Conservation (phyloP, 257 asterid species). For the Penstemon davidsonii region DNA sequence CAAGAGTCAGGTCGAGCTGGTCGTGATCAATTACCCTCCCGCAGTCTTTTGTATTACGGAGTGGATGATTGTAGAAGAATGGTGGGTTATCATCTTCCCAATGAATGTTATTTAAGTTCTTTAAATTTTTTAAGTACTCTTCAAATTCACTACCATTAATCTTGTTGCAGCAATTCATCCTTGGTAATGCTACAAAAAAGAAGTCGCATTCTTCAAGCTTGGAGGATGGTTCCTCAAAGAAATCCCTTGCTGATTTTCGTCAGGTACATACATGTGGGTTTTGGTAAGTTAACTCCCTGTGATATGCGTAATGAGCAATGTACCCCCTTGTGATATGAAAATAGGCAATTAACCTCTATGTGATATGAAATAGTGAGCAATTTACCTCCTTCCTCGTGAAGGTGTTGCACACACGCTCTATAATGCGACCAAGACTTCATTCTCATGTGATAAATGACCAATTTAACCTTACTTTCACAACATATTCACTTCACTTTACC, state of each 20-base stretch:
- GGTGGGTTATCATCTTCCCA: conserved; percentile 45
- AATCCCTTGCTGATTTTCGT: conserved; percentile 63
- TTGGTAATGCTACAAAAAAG: conserved; percentile 61
- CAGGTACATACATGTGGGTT: conserved; percentile 46
- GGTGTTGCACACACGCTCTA: too few species aligned
- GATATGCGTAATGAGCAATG: too few species aligned
- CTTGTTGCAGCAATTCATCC: conserved; percentile 71
- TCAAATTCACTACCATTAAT: conserved; percentile 13
- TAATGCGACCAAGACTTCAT: too few species aligned
- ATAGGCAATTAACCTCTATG: too few species aligned
- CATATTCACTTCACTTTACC: too few species aligned
- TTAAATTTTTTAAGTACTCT: background rate
- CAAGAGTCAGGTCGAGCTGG: conserved; percentile 99
- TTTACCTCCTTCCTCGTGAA: too few species aligned
- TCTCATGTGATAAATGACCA: too few species aligned
- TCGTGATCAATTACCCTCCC: conserved; percentile 94
- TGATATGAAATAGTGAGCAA: too few species aligned
- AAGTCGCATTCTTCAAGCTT: conserved; percentile 54
- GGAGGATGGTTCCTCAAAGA: conserved; percentile 63
- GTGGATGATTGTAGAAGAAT: conserved; percentile 79
- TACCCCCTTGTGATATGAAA: too few species aligned
- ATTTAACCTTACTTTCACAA: too few species aligned
- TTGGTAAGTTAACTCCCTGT: too few species aligned
- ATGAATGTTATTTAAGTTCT: background rate
- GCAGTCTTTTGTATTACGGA: conserved; percentile 87